Conservation (phyloP, 140 eudicot species). For the Senecio squalidus region DNA sequence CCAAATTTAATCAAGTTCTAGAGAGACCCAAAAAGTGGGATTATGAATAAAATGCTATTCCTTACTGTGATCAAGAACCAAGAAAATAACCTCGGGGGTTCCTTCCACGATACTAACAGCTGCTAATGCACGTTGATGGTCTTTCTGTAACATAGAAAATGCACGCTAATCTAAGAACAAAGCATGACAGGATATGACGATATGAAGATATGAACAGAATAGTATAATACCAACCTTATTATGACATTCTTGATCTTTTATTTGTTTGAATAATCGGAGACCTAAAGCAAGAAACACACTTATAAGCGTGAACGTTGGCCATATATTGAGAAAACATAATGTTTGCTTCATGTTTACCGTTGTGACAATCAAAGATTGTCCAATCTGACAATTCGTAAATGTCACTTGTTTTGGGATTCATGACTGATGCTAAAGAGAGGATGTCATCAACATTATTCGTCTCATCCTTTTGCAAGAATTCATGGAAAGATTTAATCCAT, state of each 20-base stretch:
- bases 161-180: slow-evolving; percentile 6
- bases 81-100: slow-evolving; percentile 66
- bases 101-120: slow-evolving; percentile 63
- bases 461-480: slow-evolving; percentile 39
- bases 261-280: slow-evolving; percentile 52
- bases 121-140: slow-evolving; percentile 59
- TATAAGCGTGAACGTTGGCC: slow-evolving; percentile 11
- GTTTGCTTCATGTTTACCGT: slow-evolving; percentile 38
- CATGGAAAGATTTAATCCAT: slow-evolving; percentile 54
- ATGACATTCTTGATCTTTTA: slow-evolving; percentile 29
- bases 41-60: neutral
- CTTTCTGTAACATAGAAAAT: slow-evolving; percentile 28
- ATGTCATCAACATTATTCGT: slow-evolving; percentile 36
- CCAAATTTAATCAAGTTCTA: neutral
- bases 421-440: slow-evolving; percentile 38
- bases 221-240: slow-evolving; percentile 32
- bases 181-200: too few relatives aligned
- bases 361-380: slow-evolving; percentile 62
- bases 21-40: neutral
- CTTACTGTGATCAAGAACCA: slow-evolving; percentile 75
- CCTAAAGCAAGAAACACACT: slow-evolving; percentile 32
- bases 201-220: neutral
- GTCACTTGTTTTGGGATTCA: slow-evolving; percentile 47
- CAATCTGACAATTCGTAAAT: slow-evolving; percentile 62
- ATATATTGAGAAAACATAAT: neutral